Evolutionary conservation across 2,329 filamentous ascomycete genomes (phyloP), one percentile per base, ranked within the genome.

Genomic region (Sphaerulina musiva): DNA sequence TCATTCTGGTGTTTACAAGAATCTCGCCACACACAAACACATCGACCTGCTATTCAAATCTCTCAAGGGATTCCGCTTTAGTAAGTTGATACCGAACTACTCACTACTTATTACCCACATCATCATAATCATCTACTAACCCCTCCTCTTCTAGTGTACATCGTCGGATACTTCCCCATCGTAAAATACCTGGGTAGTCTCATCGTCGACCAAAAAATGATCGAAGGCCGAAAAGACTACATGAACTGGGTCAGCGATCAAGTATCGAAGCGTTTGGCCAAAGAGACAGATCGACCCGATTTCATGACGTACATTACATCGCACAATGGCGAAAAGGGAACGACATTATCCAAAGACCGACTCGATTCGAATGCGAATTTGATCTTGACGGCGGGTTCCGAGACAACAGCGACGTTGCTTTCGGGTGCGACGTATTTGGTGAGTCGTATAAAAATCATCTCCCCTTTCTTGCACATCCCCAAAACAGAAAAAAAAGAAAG

Each of bases 321-420:
- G 48, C 64, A 70, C 9, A 73, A 73, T 38, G 74, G 72, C n/a
- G 60, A 61, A 9, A 64, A 59, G 39, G 62, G 53, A 2, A 26
- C 31, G 11, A 44, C 39, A n/a, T 39, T 64, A 62, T 67, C 57
- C 57, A 54, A 52, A 12, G 60, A 47, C 0, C 67, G 71, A 48
- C 66, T 74, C 14, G 60, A 68, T 49, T 60, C 64, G 1, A 73
- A 70, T 3, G 69, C 68, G 78, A 82, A 59, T 82, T 83, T 8
- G 8, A 53, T 59, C 26, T 63, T 79, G 31, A 65, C 75, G 11
- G 77, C 76, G 5, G 77, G 78, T 4, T 75, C 74, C 2, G 78
- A 80, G 60, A 80, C 78, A 4, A 78, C 76, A 0, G 74, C 77
- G 0, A 78, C 76, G 0, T 65, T 75, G 2, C 66, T 79, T 12